A percentile compares a stretch with the other conserved stretches of the same genome.
phyloP scores from a whole-genome alignment of 1,139 yeast genomes.

The Spathaspora jeffriesii region DNA sequence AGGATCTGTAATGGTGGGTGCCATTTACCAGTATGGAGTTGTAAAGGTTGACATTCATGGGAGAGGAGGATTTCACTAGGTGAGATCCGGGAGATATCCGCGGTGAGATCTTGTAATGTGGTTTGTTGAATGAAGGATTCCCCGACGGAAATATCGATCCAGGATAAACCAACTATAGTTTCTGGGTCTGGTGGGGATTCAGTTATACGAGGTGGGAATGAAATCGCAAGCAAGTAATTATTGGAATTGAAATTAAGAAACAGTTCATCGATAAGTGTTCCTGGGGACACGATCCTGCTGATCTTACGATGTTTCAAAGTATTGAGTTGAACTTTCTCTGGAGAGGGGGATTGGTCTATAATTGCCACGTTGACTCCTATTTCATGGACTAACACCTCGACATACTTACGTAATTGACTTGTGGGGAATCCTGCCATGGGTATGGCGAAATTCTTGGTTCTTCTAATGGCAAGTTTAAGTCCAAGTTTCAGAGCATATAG shows the following conservation, averaged over 20 bases:
- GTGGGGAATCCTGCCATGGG: slow-evolving; percentile 95
- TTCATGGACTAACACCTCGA: slow-evolving; percentile 71
- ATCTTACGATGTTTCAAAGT: slow-evolving; percentile 64
- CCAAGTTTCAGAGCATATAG: slow-evolving; percentile 72
- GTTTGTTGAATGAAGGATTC: slow-evolving; percentile 70
- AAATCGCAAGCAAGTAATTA: slow-evolving; percentile 68
- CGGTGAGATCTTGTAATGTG: slow-evolving; percentile 49
- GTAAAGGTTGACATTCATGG: slow-evolving; percentile 27
- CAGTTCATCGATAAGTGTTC: slow-evolving; percentile 87
- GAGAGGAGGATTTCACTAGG: slow-evolving; percentile 68
- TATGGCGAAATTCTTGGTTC: slow-evolving; percentile 48
- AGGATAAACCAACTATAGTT: slow-evolving; percentile 67
- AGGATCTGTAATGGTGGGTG: slow-evolving; percentile 61
- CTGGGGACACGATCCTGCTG: slow-evolving; percentile 85
- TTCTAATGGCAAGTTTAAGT: slow-evolving; percentile 44
- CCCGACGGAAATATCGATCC: slow-evolving; percentile 92
- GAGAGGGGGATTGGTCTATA: slow-evolving; percentile 59
- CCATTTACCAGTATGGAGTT: slow-evolving; percentile 51
- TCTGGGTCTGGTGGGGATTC: slow-evolving; percentile 46
- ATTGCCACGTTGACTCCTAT: slow-evolving; percentile 73
- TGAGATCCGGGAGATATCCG: slow-evolving; percentile 62
- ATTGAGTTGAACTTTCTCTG: slow-evolving; percentile 19
- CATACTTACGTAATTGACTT: slow-evolving; percentile 67
- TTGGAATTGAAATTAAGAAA: slow-evolving; percentile 73
- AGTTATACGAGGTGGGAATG: slow-evolving; percentile 52